phyloP scores from a whole-genome alignment of 2,329 filamentous ascomycete species.

The Alternaria postmessia region DNA sequence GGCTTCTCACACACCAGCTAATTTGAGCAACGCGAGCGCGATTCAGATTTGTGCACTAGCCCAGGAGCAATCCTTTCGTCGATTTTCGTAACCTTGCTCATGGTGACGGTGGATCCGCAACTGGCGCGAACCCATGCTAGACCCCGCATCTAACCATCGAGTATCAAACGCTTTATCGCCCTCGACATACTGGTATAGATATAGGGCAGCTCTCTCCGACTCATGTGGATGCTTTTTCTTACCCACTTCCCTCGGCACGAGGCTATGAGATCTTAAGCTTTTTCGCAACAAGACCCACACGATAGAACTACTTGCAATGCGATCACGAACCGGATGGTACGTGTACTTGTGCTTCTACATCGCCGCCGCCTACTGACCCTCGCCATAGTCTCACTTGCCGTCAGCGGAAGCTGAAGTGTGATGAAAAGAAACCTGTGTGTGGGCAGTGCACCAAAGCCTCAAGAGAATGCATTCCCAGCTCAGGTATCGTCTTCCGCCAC shows the following conservation, averaged over 20 bases:
- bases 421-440: constrained; percentile 68
- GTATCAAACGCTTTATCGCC: constrained; percentile 32
- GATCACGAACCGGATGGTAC: constrained; percentile 53
- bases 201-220: constrained; percentile 38
- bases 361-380: constrained; percentile 15
- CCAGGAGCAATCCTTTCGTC: constrained; percentile 35
- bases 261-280: constrained; percentile 22
- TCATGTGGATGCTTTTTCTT: constrained; percentile 31
- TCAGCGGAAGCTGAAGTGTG: constrained; percentile 70
- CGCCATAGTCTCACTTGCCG: constrained; percentile 60
- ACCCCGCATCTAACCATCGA: constrained; percentile 46
- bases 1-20: constrained; percentile 36
- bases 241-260: constrained; percentile 35
- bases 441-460: constrained; percentile 68
- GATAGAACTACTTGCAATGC: constrained; percentile 36
- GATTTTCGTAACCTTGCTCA: constrained; percentile 33
- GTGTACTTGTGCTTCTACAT: constrained; percentile 16
- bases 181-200: constrained; percentile 41
- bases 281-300: constrained; percentile 25
- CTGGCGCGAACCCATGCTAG: constrained; percentile 45
- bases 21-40: constrained; percentile 37
- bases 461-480: constrained; percentile 67
- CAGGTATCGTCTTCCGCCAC: constrained; percentile 71
- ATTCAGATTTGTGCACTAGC: constrained; percentile 42
- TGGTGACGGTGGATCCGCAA: constrained; percentile 39